Evolutionary conservation across 2,329 filamentous ascomycete species (phyloP).

Genomic region (Diaporthe velutina): DNA sequence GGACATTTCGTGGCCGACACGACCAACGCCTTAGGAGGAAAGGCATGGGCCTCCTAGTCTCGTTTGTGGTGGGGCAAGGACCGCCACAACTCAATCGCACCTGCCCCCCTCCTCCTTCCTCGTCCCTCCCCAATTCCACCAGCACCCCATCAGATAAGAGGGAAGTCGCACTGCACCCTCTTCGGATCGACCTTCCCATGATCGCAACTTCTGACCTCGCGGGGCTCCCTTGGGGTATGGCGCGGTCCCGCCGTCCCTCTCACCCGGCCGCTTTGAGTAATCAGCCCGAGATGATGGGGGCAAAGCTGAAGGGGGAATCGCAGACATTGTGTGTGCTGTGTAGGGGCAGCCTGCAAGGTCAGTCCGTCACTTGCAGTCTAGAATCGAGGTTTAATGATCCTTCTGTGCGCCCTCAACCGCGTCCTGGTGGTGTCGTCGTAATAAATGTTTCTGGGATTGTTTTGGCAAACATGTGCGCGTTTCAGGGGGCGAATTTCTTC

Average conservation of each 20-base stretch:
- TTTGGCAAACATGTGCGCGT: slow-evolving; percentile 12
- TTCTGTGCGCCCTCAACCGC: slow-evolving; percentile 13
- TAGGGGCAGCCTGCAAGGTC: background rate
- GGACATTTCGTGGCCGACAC: background rate
- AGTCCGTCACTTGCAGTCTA: slow-evolving; percentile 6
- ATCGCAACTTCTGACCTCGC: slow-evolving; percentile 37
- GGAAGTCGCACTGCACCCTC: slow-evolving; percentile 32
- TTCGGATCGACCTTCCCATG: slow-evolving; percentile 33
- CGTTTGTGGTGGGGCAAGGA: background rate
- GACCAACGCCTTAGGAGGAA: background rate
- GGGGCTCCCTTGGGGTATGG: slow-evolving; percentile 5
- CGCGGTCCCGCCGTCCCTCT: background rate
- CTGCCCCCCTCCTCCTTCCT: too few relatives aligned
- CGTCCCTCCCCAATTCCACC: background rate
- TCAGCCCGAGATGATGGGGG: background rate
- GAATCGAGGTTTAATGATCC: slow-evolving; percentile 31
- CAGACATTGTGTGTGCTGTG: background rate
- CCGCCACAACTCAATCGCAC: slow-evolving; percentile 5
- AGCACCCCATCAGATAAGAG: slow-evolving; percentile 3
- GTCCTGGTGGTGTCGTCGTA: slow-evolving; percentile 10
- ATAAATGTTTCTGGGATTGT: background rate
- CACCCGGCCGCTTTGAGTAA: background rate
- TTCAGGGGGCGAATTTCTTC: slow-evolving; percentile 23
- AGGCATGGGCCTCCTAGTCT: background rate
- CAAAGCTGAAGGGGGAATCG: background rate